Base-by-base conservation (phyloP, 345 rosid species). In the Pistacia integerrima region DNA sequence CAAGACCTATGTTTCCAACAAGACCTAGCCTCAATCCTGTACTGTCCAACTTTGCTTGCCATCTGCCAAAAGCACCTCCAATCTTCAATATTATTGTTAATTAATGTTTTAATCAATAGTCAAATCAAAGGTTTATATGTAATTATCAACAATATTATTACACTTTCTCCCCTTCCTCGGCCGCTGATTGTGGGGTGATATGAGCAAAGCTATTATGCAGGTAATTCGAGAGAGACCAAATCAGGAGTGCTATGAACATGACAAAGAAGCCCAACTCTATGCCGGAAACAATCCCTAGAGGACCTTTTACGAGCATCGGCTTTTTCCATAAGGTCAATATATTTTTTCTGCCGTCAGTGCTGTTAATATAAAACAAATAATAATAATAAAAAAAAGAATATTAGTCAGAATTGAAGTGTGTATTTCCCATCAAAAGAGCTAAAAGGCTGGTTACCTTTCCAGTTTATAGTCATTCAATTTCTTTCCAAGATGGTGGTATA, bases 301-400 rank as follows among this genome's bases (percentile, higher is more conserved):
- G 98, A 5, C 98, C 97, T 67, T 83, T 93, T 79, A 86, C 91
- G 16, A 93, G 67, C 87, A 88, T 81, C n/a, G 95, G 94, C 74
- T 49, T 85, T 84, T 74, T 89, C 87, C 80, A 88, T 44, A 38
- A 12, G 7, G 60, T 81, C 56, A 55, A 25, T 1, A 16, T 2
- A 10, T 72, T 63, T 11, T 71, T 74, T 52, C 38, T 60, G 44
- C 75, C 72, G 4, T 63, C 72, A 3, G 55, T 78, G 48, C 87
- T 72, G 81, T 49, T 61, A 3, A 51, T 60, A 55, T 30, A 25
- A 46, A 71, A 33, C 14, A 28, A 65, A 56, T 38, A 30, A 17
- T 4, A 30, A 10, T 8, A 36, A n/a, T n/a, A n/a, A n/a, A 6
- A 1, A 63, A 51, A 58, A 17, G 22, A 70, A 55, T 6, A 9